These are phyloP conservation scores for Beta lomatogona DNA, from an alignment of 179 eudicot genomes.

Conservation along the genomic window DNA sequence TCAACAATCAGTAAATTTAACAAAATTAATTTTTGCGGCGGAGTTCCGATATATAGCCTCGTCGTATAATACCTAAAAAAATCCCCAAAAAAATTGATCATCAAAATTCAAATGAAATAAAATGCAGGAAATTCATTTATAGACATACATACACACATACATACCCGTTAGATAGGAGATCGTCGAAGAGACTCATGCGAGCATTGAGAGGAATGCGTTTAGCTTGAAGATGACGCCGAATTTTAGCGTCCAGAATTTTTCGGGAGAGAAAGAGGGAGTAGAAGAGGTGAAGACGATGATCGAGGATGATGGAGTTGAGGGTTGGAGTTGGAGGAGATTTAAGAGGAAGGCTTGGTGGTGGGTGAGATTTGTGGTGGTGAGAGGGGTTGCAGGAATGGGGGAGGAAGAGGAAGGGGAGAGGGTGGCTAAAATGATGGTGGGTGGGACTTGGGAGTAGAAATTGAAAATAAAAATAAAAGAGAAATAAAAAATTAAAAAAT, in stretches of 20 bases:
- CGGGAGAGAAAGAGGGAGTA: slow-evolving; percentile 57
- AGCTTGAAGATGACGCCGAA: slow-evolving; percentile 58
- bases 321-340: no score
- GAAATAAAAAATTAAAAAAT: no score
- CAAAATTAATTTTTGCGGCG: slow-evolving; percentile 59
- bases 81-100: background rate
- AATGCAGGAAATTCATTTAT: background rate
- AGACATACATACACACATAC: background rate
- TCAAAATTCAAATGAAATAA: background rate
- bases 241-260: slow-evolving; percentile 9
- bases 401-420: no score
- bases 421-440: no score
- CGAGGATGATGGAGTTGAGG: slow-evolving; percentile 13
- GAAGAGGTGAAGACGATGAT: slow-evolving; percentile 44
- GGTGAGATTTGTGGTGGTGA: no score
- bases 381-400: no score
- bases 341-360: no score
- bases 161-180: slow-evolving; percentile 79
- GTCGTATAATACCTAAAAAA: slow-evolving; percentile 80
- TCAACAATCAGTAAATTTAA: background rate
- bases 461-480: no score
- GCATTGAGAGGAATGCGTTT: slow-evolving; percentile 44
- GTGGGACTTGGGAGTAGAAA: no score
- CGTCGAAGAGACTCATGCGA: slow-evolving; percentile 73
- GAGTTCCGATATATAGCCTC: slow-evolving; percentile 81